Percentiles rank a stretch among this genome's conserved stretches.
These are phyloP conservation scores for Candida manassasensis DNA, from an alignment of 805 yeast species.

Conservation along the genomic window DNA sequence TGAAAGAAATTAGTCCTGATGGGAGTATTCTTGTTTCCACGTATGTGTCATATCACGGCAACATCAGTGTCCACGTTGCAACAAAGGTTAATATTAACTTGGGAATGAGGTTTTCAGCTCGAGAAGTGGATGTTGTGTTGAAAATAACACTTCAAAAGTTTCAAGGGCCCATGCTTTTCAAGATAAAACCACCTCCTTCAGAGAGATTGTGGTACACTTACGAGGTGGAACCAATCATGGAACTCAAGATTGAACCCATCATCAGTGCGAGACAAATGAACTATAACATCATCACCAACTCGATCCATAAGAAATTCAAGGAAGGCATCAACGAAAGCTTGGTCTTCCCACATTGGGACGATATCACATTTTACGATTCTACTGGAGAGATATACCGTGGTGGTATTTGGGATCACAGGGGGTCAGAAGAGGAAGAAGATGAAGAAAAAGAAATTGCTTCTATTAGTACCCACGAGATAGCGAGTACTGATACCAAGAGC, in stretches of 20 bases:
- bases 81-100: slow-evolving; percentile 74
- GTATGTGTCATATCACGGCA: slow-evolving; percentile 68
- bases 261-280: slow-evolving; percentile 80
- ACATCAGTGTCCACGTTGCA: slow-evolving; percentile 68
- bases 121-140: slow-evolving; percentile 72
- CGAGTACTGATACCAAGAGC: neutral
- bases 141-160: slow-evolving; percentile 63
- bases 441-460: neutral
- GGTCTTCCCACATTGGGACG: slow-evolving; percentile 89
- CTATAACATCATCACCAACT: slow-evolving; percentile 72
- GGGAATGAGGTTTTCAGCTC: slow-evolving; percentile 63
- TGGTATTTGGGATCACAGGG: slow-evolving; percentile 76
- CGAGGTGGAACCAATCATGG: slow-evolving; percentile 70
- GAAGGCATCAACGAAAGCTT: slow-evolving; percentile 76
- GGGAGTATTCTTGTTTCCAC: slow-evolving; percentile 65
- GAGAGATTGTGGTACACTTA: slow-evolving; percentile 89
- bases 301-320: slow-evolving; percentile 70
- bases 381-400: slow-evolving; percentile 74
- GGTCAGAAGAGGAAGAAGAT: neutral
- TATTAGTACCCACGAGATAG: neutral
- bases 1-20: slow-evolving; percentile 69
- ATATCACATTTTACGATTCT: slow-evolving; percentile 66
- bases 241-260: slow-evolving; percentile 80
- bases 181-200: slow-evolving; percentile 86
- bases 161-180: slow-evolving; percentile 67